A percentile compares a stretch with the other conserved stretches of the same genome.
These are phyloP conservation scores for Mycena galopus DNA, from an alignment of 768 basidiomycete species.

Conservation along the genomic window DNA sequence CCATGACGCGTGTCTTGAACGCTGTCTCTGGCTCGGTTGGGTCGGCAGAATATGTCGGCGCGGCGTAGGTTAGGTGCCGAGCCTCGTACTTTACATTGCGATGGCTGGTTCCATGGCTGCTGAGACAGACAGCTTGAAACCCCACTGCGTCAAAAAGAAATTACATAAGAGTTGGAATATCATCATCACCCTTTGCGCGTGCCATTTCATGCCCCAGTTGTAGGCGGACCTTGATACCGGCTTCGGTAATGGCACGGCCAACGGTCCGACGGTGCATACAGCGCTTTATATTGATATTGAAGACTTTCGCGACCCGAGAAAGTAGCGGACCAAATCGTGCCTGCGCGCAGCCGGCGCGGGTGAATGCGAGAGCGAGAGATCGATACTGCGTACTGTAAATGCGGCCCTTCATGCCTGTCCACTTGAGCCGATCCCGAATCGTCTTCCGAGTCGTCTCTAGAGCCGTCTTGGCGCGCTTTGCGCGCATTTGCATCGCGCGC, in stretches of 20 bases:
- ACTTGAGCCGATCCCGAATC: background rate
- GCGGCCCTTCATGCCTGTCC: background rate
- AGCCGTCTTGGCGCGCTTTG: background rate
- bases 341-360: background rate
- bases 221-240: background rate
- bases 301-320: background rate
- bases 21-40: background rate
- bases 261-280: background rate
- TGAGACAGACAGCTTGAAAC: background rate
- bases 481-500: background rate
- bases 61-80: background rate
- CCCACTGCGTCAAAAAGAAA: background rate
- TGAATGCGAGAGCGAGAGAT: background rate
- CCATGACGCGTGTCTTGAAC: background rate
- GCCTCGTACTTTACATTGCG: constrained; percentile 1
- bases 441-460: background rate
- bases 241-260: background rate
- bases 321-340: background rate
- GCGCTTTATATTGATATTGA: background rate
- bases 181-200: background rate
- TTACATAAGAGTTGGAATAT: background rate
- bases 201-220: constrained; percentile 3
- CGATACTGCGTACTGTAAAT: background rate
- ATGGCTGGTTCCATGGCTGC: background rate
- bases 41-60: background rate